phyloP scores from a whole-genome alignment of 23 red algal species.

The Agarophyton chilense region DNA sequence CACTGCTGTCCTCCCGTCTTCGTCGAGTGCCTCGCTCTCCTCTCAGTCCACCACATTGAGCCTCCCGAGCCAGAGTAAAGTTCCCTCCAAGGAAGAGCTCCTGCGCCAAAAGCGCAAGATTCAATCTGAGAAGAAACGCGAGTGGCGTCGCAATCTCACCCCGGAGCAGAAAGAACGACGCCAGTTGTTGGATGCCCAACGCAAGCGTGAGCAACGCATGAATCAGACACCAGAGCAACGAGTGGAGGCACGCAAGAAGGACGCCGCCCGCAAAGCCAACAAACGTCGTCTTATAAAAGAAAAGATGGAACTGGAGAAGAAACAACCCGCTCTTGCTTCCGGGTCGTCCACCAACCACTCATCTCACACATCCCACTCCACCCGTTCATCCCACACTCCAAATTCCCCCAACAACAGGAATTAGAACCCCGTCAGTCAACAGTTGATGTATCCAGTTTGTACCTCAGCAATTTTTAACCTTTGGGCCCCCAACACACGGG shows the following conservation, averaged over 20 bases:
- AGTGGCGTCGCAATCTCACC: constrained; percentile 42
- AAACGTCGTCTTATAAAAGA: constrained; percentile 28
- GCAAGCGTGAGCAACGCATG: constrained; percentile 36
- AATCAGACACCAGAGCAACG: constrained; percentile 28
- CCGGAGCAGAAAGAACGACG: constrained; percentile 52
- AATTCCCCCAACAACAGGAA: neutral
- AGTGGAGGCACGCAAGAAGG: constrained; percentile 34
- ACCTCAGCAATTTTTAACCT: neutral
- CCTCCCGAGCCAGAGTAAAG: neutral
- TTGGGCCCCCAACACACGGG: neutral
- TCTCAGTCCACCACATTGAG: neutral
- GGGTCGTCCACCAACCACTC: neutral
- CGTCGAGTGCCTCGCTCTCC: neutral
- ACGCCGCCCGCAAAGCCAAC: constrained; percentile 41
- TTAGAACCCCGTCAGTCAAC: neutral
- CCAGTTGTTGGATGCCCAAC: constrained; percentile 17
- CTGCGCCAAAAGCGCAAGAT: constrained; percentile 38
- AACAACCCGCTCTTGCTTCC: neutral
- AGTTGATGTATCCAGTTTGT: neutral
- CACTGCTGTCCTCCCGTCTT: neutral
- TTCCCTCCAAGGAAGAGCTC: neutral
- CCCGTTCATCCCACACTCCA: neutral
- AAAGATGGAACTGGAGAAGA: constrained; percentile 1
- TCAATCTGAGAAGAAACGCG: constrained; percentile 50
- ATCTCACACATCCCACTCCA: neutral